A percentile compares a stretch with the other conserved stretches of the same genome.
phyloP scores from a whole-genome alignment of 306 rosid species.

The Lotus japonicus region DNA sequence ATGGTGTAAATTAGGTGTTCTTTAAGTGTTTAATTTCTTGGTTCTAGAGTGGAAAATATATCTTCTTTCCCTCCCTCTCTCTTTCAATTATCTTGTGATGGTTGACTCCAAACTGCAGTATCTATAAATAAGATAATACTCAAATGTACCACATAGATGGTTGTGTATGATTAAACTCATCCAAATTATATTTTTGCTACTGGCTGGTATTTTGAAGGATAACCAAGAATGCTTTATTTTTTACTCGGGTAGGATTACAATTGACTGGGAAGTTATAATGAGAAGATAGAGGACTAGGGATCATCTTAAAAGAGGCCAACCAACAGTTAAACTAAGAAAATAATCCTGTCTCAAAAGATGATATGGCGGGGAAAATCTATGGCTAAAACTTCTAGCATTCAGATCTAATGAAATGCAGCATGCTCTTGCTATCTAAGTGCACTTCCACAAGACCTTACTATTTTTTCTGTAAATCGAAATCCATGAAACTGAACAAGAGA shows the following conservation, averaged over 20 bases:
- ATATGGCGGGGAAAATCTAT: background rate
- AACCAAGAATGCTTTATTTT: background rate
- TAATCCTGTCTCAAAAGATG: background rate
- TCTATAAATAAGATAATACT: background rate
- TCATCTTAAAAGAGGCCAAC: background rate
- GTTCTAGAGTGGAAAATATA: background rate
- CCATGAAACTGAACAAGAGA: background rate
- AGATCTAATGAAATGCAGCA: background rate
- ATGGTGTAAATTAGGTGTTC: background rate
- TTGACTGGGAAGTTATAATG: background rate
- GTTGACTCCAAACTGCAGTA: background rate
- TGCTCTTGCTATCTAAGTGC: background rate
- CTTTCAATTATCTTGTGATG: background rate
- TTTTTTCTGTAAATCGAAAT: background rate
- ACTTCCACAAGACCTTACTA: background rate
- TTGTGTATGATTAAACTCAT: background rate
- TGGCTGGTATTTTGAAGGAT: background rate
- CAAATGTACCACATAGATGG: background rate
- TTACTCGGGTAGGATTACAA: background rate
- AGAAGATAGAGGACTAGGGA: background rate
- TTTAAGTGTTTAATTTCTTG: background rate
- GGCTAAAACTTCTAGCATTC: background rate
- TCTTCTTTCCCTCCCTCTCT: background rate
- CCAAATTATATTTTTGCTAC: background rate
- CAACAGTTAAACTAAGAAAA: background rate